phyloP scores from a whole-genome alignment of 805 yeast genomes.

The Candida rishiriensis region DNA sequence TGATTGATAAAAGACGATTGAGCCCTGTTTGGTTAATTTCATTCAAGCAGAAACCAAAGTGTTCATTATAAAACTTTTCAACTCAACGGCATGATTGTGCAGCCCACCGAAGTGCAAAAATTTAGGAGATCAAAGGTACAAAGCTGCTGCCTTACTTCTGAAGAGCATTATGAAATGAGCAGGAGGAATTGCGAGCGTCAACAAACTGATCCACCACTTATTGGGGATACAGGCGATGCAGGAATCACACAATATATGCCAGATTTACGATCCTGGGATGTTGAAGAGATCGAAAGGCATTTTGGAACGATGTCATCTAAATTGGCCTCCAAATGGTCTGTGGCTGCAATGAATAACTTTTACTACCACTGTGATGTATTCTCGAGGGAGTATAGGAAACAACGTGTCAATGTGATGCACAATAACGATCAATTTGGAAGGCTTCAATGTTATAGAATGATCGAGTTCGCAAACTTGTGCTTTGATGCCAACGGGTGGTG shows the following conservation, averaged over 20 bases:
- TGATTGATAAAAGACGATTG: too few relatives aligned
- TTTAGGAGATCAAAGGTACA: neutral
- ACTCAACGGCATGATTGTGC: too few relatives aligned
- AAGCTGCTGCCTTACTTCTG: neutral
- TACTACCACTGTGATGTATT: slow-evolving; percentile 11
- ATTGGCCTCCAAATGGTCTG: slow-evolving; percentile 27
- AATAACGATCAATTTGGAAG: slow-evolving; percentile 11
- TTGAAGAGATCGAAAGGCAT: slow-evolving; percentile 21
- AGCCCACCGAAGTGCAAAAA: too few relatives aligned
- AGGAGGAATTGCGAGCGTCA: neutral
- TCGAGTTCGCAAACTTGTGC: slow-evolving; percentile 39
- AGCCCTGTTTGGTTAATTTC: too few relatives aligned
- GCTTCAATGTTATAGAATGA: slow-evolving; percentile 20
- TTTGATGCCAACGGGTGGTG: slow-evolving; percentile 55
- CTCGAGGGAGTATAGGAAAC: slow-evolving; percentile 8
- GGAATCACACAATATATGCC: slow-evolving; percentile 18
- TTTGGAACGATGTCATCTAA: slow-evolving; percentile 12
- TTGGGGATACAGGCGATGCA: neutral
- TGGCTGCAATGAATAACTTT: slow-evolving; percentile 15
- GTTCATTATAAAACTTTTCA: too few relatives aligned
- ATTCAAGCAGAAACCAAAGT: too few relatives aligned
- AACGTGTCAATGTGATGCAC: neutral
- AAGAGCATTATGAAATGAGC: neutral
- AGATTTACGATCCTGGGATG: slow-evolving; percentile 14
- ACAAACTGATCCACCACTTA: neutral